Evolutionary conservation across 2,329 filamentous ascomycete species (phyloP).

Genomic region (Mycocentrospora acerina): DNA sequence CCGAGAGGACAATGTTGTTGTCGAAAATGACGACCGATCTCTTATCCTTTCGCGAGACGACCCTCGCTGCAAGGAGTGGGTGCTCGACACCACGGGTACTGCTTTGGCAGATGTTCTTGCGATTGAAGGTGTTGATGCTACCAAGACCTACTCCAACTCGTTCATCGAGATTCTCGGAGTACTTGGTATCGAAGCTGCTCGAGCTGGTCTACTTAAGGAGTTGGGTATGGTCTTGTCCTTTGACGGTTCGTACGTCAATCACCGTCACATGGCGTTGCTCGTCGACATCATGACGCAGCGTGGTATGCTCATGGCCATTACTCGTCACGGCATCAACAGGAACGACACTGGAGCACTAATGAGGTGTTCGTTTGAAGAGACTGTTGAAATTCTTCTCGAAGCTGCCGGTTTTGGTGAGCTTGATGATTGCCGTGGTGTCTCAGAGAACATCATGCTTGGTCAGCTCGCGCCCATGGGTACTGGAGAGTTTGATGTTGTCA

Average conservation of each 20-base stretch:
- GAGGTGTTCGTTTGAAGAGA: conserved; percentile 99
- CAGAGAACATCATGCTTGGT: conserved; percentile 97
- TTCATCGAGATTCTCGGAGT: conserved; percentile 93
- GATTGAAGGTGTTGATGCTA: conserved; percentile 84
- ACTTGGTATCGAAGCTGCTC: conserved; percentile 93
- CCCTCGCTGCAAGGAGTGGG: conserved; percentile 83
- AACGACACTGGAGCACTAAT: conserved; percentile 97
- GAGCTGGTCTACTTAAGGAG: conserved; percentile 82
- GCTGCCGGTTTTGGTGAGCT: conserved; percentile 92
- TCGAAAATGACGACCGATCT: conserved; percentile 71
- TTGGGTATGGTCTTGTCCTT: conserved; percentile 92
- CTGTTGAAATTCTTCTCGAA: conserved; percentile 95
- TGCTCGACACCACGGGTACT: conserved; percentile 91
- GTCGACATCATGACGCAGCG: conserved; percentile 98
- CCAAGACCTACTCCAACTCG: conserved; percentile 89
- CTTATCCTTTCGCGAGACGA: conserved; percentile 74
- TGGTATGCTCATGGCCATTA: conserved; percentile 92
- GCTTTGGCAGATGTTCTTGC: conserved; percentile 80
- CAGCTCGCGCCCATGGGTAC: conserved; percentile 97
- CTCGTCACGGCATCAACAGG: conserved; percentile 96
- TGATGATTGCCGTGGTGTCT: conserved; percentile 96
- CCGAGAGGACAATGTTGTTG: conserved; percentile 52
- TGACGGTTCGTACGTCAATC: conserved; percentile 99
- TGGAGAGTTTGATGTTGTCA: conserved; percentile 88
- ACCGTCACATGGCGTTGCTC: conserved; percentile 91